Evolutionary conservation across 306 rosid species (phyloP).

Genomic region (Vachellia pachyceras): DNA sequence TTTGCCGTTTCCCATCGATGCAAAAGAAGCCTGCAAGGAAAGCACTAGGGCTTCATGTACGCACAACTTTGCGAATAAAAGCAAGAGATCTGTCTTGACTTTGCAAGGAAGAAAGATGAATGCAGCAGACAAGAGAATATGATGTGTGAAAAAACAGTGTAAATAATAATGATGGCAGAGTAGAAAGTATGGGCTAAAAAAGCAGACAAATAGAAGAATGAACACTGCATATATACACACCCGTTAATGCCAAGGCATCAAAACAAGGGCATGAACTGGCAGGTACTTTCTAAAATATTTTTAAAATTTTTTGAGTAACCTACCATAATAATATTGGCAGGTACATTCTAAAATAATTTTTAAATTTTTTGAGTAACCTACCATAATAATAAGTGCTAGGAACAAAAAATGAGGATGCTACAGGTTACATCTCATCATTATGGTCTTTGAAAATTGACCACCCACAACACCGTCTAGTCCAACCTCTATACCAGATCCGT

Average conservation of each 20-base stretch:
- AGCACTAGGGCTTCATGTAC: too few species aligned
- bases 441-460: slow-evolving; percentile 43
- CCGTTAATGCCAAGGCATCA: too few species aligned
- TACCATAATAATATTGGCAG: too few species aligned
- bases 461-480: slow-evolving; percentile 40
- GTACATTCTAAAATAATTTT: too few species aligned
- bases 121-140: slow-evolving; percentile 5
- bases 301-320: too few species aligned
- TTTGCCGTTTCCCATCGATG: slow-evolving; percentile 30
- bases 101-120: slow-evolving; percentile 38
- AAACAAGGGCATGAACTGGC: too few species aligned
- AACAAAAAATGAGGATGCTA: neutral
- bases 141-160: slow-evolving; percentile 29
- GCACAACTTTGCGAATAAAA: slow-evolving; percentile 28
- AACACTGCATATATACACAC: slow-evolving; percentile 41
- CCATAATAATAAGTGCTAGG: neutral
- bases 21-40: slow-evolving; percentile 47
- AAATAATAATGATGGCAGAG: slow-evolving; percentile 54
- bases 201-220: slow-evolving; percentile 44
- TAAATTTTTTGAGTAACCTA: neutral
- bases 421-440: slow-evolving; percentile 47
- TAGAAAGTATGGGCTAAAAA: slow-evolving; percentile 41
- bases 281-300: too few species aligned
- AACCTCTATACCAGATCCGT: slow-evolving; percentile 31
- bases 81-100: slow-evolving; percentile 35